Base-by-base conservation (phyloP, 345 rosid species). In the Syzygium aromaticum region DNA sequence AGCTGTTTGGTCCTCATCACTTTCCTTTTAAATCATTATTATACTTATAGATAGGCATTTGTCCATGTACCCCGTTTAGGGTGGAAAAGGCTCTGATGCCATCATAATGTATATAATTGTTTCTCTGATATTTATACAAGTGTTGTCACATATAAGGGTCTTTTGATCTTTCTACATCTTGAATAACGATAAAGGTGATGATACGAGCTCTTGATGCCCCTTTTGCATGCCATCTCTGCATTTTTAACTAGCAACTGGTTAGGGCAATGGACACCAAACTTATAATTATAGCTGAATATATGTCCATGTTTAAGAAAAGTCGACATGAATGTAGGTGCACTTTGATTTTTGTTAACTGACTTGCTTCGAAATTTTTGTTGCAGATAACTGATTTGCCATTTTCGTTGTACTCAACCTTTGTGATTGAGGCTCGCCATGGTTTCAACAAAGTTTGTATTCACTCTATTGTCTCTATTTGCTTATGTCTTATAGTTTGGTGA, bases 301-400 rank as follows among this genome's bases (percentile, higher is more conserved):
- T 83, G 16, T 83, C 40, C 54, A 52, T 16, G 21, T 13, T 25
- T 46, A 83, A 83, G 27, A 51, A 83, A 83, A 7, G 13, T 13
- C 8, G 54, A 83, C 14, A 83, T 51, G 19, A 25, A 83, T 51
- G 33, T 27, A 52, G 30, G 19, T 17, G 56, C 25, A 28, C 21
- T 17, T 83, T 27, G 56, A 28, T 51, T 14, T 33, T 83, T 83
- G 33, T 49, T 14, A 51, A 83, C 52, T 83, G 23, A 25, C 85
- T 83, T 49, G 54, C 82, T 73, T 73, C 22, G 49, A 19, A 19
- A 38, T 73, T 73, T 85, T 85, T 90, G 84, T 64, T 92, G 94
- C 98, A 96, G 99, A 93, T 98, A 49, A 96, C 99, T 40, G 99
- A 96, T 90, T 91, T 98, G 92, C 99, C 99, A 54, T 98, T 98